phyloP scores from a whole-genome alignment of 306 rosid genomes.

The Comarum palustre region DNA sequence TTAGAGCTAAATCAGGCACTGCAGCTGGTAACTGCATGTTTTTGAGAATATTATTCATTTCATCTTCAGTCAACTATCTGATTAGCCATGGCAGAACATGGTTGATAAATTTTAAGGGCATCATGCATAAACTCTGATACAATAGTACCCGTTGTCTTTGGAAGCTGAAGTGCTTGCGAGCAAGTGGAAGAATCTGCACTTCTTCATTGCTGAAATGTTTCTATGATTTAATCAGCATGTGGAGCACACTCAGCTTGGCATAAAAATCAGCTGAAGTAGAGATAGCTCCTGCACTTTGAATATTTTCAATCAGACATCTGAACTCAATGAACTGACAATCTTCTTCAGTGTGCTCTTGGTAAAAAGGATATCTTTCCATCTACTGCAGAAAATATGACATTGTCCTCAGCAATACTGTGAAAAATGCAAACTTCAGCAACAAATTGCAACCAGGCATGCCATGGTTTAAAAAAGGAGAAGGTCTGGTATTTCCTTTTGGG shows the following conservation, averaged over 20 bases:
- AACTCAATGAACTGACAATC: conserved; percentile 92
- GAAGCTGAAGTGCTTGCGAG: conserved; percentile 84
- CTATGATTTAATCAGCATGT: conserved; percentile 93
- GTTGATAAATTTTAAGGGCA: conserved; percentile 93
- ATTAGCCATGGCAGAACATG: conserved; percentile 93
- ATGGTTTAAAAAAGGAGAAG: too few relatives aligned
- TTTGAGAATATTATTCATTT: conserved; percentile 61
- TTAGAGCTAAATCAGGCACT: conserved; percentile 69
- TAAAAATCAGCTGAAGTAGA: conserved; percentile 83
- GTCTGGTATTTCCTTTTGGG: too few relatives aligned
- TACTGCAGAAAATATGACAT: conserved; percentile 92
- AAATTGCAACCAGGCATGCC: conserved; percentile 91
- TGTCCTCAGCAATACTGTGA: conserved; percentile 99
- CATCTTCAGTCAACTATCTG: conserved; percentile 71
- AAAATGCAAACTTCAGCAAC: conserved; percentile 97
- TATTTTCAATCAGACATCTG: conserved; percentile 79
- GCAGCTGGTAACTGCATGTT: conserved; percentile 95
- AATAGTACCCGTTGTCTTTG: conserved; percentile 79
- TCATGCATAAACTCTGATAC: conserved; percentile 90
- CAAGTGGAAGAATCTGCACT: conserved; percentile 99
- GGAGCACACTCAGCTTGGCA: conserved; percentile 77
- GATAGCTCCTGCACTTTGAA: conserved; percentile 78
- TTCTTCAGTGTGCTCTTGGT: conserved; percentile 89
- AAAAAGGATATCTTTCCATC: conserved; percentile 84
- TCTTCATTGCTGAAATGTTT: conserved; percentile 90